phyloP scores from a whole-genome alignment of 1,139 yeast genomes.

The Kazachstania sp. region DNA sequence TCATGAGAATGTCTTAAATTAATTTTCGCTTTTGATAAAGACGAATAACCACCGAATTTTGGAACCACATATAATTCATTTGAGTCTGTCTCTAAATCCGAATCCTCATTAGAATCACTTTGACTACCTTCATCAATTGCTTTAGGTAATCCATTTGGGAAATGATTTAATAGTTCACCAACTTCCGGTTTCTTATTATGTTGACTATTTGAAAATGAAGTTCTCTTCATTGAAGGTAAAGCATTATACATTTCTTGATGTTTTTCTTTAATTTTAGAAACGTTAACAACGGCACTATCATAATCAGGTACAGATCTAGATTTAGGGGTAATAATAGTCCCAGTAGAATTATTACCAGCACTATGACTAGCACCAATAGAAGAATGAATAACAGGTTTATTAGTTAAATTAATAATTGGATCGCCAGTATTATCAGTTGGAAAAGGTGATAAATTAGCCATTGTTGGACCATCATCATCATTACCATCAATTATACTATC shows the following conservation, averaged over 20 bases:
- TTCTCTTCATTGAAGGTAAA: slow-evolving; percentile 28
- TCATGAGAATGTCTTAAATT: slow-evolving; percentile 41
- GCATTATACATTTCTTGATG: slow-evolving; percentile 16
- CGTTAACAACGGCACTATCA: slow-evolving; percentile 22
- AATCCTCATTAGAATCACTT: slow-evolving; percentile 13
- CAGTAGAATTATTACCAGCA: slow-evolving; percentile 2
- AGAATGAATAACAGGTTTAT: slow-evolving; percentile 8
- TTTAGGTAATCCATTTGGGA: background rate
- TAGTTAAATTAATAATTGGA: slow-evolving; percentile 8
- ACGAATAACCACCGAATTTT: slow-evolving; percentile 72
- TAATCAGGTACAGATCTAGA: slow-evolving; percentile 27
- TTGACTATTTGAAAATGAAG: slow-evolving; percentile 12
- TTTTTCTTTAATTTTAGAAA: slow-evolving; percentile 24
- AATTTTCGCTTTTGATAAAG: slow-evolving; percentile 34
- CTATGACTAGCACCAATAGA: background rate
- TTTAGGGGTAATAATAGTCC: slow-evolving; percentile 27
- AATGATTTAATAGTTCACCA: background rate
- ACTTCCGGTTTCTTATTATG: background rate
- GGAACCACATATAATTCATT: slow-evolving; percentile 36
- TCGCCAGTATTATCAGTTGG: background rate
- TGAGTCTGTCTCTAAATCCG: slow-evolving; percentile 20
- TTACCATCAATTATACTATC: background rate
- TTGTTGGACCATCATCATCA: background rate
- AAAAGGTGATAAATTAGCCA: background rate
- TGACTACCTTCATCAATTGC: slow-evolving; percentile 6